Evolutionary conservation across 2,329 filamentous ascomycete genomes (phyloP).

Genomic region (Fusarium veterinarium): DNA sequence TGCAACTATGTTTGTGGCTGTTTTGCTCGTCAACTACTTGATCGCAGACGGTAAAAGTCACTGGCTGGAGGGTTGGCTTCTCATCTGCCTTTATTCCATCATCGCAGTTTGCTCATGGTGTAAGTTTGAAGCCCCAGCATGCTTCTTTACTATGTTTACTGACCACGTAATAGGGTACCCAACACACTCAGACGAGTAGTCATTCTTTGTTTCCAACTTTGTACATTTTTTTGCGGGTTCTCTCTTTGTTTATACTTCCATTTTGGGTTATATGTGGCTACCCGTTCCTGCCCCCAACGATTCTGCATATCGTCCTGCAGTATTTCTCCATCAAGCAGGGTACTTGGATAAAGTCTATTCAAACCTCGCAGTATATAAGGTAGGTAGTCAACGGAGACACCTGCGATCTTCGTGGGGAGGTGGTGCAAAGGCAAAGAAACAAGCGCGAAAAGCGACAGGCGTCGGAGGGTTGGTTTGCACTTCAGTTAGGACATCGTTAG

Average conservation of each 20-base stretch:
- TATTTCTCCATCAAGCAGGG: background rate
- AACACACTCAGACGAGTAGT: slow-evolving; percentile 17
- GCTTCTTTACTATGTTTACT: slow-evolving; percentile 3
- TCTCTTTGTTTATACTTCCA: background rate
- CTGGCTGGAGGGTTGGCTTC: slow-evolving; percentile 80
- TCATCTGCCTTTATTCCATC: slow-evolving; percentile 83
- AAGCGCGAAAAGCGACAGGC: slow-evolving; percentile 4
- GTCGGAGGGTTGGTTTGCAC: slow-evolving; percentile 4
- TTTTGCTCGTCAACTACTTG: slow-evolving; percentile 86
- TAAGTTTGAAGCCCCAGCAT: slow-evolving; percentile 52
- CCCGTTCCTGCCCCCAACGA: background rate
- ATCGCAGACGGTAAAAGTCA: slow-evolving; percentile 86
- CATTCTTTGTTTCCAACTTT: background rate
- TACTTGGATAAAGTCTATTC: background rate
- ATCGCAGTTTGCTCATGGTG: slow-evolving; percentile 77
- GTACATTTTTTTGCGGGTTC: background rate
- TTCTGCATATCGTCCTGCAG: background rate
- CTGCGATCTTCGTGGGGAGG: background rate
- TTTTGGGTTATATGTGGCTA: background rate
- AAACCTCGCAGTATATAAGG: background rate
- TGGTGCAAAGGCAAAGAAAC: background rate
- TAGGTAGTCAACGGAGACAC: background rate
- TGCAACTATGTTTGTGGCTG: slow-evolving; percentile 84
- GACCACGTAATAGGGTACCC: slow-evolving; percentile 36
- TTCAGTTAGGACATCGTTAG: background rate